Evolutionary conservation across 2,329 filamentous ascomycete genomes (phyloP), one percentile per base, ranked within the genome.

Genomic region (Gremmenia infestans): DNA sequence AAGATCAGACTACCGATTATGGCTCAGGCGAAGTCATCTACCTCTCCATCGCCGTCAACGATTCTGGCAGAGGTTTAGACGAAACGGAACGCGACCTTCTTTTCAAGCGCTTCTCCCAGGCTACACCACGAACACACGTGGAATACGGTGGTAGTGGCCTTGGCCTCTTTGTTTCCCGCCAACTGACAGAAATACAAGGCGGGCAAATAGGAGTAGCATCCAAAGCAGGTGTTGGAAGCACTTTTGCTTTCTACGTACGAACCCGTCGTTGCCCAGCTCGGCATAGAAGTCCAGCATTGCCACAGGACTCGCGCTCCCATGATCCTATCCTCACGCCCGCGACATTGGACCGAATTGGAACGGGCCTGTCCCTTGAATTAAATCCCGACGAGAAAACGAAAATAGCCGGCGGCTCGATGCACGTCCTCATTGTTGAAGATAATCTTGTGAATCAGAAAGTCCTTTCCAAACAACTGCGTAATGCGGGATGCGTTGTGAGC

Each of bases 21-120:
- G 70, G 70, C 14, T 71, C 71, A 69, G 71, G 70, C 5, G 70
- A 74, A 39, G 55, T 58, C 39, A 39, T 75, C 0, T 75, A 74
- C 49, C 57, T 76, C 11, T 63, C 67, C 1, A 74, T 88, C 63
- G 78, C 80, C 7, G 84, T 89, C 1, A 76, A 79, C 54, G 86
- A 89, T 62, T 87, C 84, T 0, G 86, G 86, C 0, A 80, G 83
- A 23, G 84, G 84, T 1, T 75, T 89, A 12, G 81, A 73, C 2
- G 75, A 79, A 0, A 77, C 82, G 48, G 85, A 87, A 63, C 85
- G 82, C 68, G 85, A 83, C 58, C 72, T 83, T 8, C 74, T 89
- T 0, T 89, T 89, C 63, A 78, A 86, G 55, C 76, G 85, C 0
- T 88, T 88, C 70, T 84, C 82, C 5, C 86, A 89, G 69, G 85